Percentiles rank a stretch among this genome's conserved stretches.
These are phyloP conservation scores for Effrenium voratum DNA, from an alignment of 73 alveolate genomes.

Conservation along the genomic window DNA sequence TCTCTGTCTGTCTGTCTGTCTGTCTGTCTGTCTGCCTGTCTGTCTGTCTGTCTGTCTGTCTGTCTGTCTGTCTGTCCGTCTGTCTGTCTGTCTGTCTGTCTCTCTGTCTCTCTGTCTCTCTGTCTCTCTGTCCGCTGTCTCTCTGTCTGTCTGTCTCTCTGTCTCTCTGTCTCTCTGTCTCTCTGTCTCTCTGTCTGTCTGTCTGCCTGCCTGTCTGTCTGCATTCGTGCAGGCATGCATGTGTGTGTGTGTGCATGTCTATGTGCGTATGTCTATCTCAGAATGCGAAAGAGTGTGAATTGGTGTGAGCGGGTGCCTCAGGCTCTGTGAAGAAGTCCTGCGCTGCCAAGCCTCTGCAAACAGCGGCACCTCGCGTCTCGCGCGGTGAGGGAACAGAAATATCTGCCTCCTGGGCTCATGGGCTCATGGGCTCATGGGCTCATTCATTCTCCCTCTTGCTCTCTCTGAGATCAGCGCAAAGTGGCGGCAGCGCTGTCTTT, in stretches of 20 bases:
- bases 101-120: not conserved
- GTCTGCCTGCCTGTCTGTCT: not conserved
- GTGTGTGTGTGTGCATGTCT: conserved; percentile 39
- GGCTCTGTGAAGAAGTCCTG: conserved; percentile 63
- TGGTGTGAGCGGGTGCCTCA: no score
- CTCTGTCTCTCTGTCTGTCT: not conserved
- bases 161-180: not conserved
- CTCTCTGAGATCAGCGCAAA: conserved; percentile 8
- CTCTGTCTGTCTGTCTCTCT: not conserved
- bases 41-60: conserved; percentile 20
- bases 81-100: not conserved
- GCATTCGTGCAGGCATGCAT: not conserved
- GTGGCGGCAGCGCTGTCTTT: conserved; percentile 16
- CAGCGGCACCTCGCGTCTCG: conserved; percentile 11
- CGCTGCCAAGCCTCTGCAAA: conserved; percentile 38
- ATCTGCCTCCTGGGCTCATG: no score
- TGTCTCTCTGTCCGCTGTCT: not conserved
- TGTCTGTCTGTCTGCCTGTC: not conserved
- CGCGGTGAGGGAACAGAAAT: no score
- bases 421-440: no score
- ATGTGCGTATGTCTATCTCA: not conserved
- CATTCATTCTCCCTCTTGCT: not conserved
- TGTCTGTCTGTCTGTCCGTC: not conserved
- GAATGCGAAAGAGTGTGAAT: not conserved
- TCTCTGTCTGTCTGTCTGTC: not conserved